These are phyloP conservation scores for Stephania japonica DNA, from an alignment of 164 flowering plant species.

Conservation along the genomic window DNA sequence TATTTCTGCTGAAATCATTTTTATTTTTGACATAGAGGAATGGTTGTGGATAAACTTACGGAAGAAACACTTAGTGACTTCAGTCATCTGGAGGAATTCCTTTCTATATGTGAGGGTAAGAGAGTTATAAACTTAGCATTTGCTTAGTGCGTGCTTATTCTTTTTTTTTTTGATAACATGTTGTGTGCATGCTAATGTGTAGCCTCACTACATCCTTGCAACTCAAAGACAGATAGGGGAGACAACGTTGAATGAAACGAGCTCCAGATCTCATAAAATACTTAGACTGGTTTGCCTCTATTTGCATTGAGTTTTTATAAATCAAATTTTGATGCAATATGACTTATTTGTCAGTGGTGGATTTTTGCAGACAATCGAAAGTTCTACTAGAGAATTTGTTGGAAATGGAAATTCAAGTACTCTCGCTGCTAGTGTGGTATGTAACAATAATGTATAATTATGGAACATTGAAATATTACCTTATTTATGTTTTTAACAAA, in stretches of 20 bases:
- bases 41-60: too few relatives aligned
- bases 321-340: not conserved
- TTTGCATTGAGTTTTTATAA: constrained; percentile 1
- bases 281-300: constrained; percentile 58
- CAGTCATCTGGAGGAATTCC: too few relatives aligned
- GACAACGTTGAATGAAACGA: constrained; percentile 78
- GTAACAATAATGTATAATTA: constrained; percentile 3
- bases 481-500: too few relatives aligned
- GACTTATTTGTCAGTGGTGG: constrained; percentile 1
- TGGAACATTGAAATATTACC: too few relatives aligned
- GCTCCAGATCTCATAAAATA: constrained; percentile 99
- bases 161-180: not conserved
- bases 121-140: too few relatives aligned
- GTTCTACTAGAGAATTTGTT: constrained; percentile 52
- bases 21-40: too few relatives aligned
- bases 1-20: constrained; percentile 4
- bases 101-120: too few relatives aligned
- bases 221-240: constrained; percentile 93
- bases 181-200: constrained; percentile 12
- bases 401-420: constrained; percentile 49
- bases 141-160: too few relatives aligned
- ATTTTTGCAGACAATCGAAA: constrained; percentile 69
- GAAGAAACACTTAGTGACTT: too few relatives aligned
- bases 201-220: constrained; percentile 31
- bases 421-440: constrained; percentile 85